A percentile compares a stretch with the other conserved stretches of the same genome.
Conservation (phyloP, 2,329 filamentous ascomycete species). For the Hyphodiscus sp. region DNA sequence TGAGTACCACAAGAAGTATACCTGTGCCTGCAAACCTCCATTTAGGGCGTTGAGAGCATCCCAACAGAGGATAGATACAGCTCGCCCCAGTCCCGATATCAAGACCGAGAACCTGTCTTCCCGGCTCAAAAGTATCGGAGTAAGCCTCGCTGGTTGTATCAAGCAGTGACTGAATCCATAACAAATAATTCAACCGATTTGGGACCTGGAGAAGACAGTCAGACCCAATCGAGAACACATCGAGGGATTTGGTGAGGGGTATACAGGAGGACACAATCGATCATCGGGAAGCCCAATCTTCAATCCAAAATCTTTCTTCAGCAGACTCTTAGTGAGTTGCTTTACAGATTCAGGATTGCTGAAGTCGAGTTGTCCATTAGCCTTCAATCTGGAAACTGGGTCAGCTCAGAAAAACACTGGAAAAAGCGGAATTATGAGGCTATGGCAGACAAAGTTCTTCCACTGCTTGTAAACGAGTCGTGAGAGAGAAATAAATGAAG, state of each 20-base stretch:
- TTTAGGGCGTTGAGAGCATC: constrained; percentile 55
- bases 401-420: constrained; percentile 5
- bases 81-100: constrained; percentile 90
- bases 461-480: no score
- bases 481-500: neutral
- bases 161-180: constrained; percentile 79
- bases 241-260: neutral
- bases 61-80: constrained; percentile 84
- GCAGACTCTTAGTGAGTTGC: constrained; percentile 74
- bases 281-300: constrained; percentile 65
- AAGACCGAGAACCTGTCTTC: constrained; percentile 58
- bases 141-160: constrained; percentile 49
- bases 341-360: constrained; percentile 68
- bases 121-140: constrained; percentile 43
- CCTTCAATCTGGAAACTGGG: constrained; percentile 37
- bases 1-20: constrained; percentile 19
- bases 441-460: neutral
- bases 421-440: neutral
- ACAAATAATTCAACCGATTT: constrained; percentile 77
- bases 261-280: constrained; percentile 78
- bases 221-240: neutral
- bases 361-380: constrained; percentile 67
- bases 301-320: constrained; percentile 70
- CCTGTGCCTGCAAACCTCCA: constrained; percentile 71
- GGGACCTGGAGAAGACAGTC: constrained; percentile 37